Base-by-base conservation (phyloP, 805 yeast species). In the Pichia nakasei region DNA sequence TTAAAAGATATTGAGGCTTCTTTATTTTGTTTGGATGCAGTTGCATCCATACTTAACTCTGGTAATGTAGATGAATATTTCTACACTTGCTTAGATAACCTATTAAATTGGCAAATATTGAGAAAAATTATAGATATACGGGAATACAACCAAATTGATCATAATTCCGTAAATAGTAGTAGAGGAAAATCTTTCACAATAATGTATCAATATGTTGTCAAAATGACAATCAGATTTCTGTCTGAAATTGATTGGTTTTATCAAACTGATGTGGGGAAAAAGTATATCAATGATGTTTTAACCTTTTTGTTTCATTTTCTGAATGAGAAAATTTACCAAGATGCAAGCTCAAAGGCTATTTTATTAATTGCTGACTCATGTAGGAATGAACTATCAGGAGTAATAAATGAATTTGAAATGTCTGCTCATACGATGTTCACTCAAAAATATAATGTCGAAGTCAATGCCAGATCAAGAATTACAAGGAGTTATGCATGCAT, bases 171-270 rank as follows among this genome's bases (percentile, higher is more conserved):
- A n/a, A n/a, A n/a, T n/a, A n/a, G n/a, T 5, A 21, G 15, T 6
- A 13, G 3, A 26, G 37, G 27, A 8, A 24, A 24, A 24, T 8
- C n/a, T 6, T 27, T 27, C 12, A n/a, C 6, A 27, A 11, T 9
- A 15, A 8, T 27, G 15, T 27, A 8, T 22, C 52, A 53, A 6
- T 55, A 61, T 36, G 62, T 73, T 3, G 55, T 70, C 29, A 68
- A 72, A 38, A 75, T 84, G 0, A 68, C 78, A 3, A 73, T 82
- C 5, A 70, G 69, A 38, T 73, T 79, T 38, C 63, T 85, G 5
- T 76, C 87, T 0, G 69, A 78, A 0, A 69, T 80, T 35, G 78
- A 73, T 35, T 75, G 77, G 56, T 84, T 74, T 52, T 82, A 81
- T 57, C 72, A 72, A 49, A 55, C 68, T 0, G 52, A 63, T 0